Evolutionary conservation across 495 filamentous ascomycete species (phyloP).

Genomic region (Penicillium antarcticum): DNA sequence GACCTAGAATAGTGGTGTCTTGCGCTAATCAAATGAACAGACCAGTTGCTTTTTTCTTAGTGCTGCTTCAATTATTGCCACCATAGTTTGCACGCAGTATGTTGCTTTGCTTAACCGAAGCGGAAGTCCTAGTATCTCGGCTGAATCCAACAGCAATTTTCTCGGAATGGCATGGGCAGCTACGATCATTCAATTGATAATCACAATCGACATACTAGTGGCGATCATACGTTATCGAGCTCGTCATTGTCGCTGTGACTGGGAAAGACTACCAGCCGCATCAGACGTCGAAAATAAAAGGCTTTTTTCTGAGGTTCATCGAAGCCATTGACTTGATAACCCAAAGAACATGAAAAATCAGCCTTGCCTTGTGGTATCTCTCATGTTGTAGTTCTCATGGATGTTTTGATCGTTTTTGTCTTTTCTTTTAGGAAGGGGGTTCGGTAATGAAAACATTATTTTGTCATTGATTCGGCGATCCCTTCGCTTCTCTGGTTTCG

Average conservation of each 20-base stretch:
- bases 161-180: constrained; percentile 16
- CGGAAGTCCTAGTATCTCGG: constrained; percentile 10
- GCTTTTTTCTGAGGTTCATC: neutral
- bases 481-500: too few species aligned
- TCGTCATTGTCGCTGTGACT: constrained; percentile 3
- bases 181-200: constrained; percentile 5
- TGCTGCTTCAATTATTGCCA: constrained; percentile 10
- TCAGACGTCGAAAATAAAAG: neutral
- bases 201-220: constrained; percentile 1
- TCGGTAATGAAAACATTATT: too few species aligned
- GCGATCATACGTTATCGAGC: constrained; percentile 2
- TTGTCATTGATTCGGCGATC: too few species aligned
- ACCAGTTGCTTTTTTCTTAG: constrained; percentile 6
- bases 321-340: too few species aligned
- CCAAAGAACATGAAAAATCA: too few species aligned
- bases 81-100: constrained; percentile 10
- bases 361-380: too few species aligned
- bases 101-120: constrained; percentile 6
- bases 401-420: too few species aligned
- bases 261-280: neutral
- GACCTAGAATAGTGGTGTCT: too few species aligned
- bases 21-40: neutral
- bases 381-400: too few species aligned
- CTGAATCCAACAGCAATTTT: neutral
- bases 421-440: too few species aligned